These are phyloP conservation scores for Willaertia magna DNA, from an alignment of 208 protist species.

Conservation along the genomic window DNA sequence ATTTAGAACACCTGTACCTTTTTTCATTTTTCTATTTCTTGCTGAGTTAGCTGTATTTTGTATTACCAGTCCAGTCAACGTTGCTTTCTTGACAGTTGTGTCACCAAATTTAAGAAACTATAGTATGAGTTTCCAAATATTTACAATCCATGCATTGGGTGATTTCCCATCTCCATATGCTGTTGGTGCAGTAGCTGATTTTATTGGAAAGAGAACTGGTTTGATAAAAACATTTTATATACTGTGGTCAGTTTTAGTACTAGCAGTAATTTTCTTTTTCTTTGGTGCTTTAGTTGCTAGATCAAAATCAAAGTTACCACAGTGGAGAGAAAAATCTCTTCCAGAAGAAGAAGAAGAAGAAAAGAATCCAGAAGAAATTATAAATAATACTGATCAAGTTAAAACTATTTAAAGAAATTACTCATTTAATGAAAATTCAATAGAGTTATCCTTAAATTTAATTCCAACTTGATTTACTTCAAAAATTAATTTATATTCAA, in stretches of 20 bases:
- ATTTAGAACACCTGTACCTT: background rate
- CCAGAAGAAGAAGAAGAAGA: no score
- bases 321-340: background rate
- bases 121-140: constrained; percentile 10
- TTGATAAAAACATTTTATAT: background rate
- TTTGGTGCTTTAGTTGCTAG: background rate
- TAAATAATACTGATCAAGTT: no score
- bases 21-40: background rate
- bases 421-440: no score
- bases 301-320: background rate
- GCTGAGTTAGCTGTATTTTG: background rate
- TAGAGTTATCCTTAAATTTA: no score
- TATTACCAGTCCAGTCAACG: constrained; percentile 8
- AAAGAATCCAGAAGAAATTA: no score
- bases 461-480: no score
- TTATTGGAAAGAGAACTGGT: background rate
- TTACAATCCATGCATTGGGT: constrained; percentile 11
- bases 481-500: no score
- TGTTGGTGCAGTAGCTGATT: constrained; percentile 1
- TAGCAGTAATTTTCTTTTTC: background rate
- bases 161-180: constrained; percentile 12
- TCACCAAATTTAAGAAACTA: background rate
- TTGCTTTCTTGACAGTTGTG: constrained; percentile 6
- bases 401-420: no score
- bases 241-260: background rate